These are phyloP conservation scores for Uronychia setigera DNA, from an alignment of 73 alveolate species.

Conservation along the genomic window DNA sequence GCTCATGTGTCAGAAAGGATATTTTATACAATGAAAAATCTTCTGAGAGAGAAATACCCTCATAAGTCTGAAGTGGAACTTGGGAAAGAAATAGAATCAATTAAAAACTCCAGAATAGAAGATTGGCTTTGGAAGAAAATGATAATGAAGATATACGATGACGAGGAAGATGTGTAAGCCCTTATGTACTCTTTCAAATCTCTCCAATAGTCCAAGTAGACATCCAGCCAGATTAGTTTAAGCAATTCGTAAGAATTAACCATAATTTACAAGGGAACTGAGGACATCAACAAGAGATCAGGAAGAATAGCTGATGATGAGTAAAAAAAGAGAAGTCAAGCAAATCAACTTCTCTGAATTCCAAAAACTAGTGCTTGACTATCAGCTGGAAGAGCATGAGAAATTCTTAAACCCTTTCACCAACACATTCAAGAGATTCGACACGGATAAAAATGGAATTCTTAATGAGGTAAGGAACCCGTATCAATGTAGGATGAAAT, in stretches of 20 bases:
- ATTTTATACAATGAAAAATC: constrained; percentile 65
- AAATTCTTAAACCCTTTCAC: constrained; percentile 66
- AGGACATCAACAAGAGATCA: constrained; percentile 44
- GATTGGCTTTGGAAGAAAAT: constrained; percentile 47
- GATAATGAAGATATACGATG: constrained; percentile 36
- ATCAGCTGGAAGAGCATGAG: constrained; percentile 65
- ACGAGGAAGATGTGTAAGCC: constrained; percentile 41
- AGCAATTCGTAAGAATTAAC: neutral
- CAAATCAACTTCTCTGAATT: constrained; percentile 31
- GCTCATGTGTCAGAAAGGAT: constrained; percentile 82
- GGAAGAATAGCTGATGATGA: constrained; percentile 11
- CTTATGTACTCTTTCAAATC: constrained; percentile 8
- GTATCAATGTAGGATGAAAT: neutral
- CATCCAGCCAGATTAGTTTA: neutral
- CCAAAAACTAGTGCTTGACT: constrained; percentile 66
- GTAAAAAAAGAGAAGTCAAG: constrained; percentile 14
- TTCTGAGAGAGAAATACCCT: constrained; percentile 79
- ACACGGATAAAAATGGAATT: constrained; percentile 71
- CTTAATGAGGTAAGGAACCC: constrained; percentile 2
- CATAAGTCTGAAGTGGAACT: constrained; percentile 77
- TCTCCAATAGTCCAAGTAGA: neutral
- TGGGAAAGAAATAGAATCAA: constrained; percentile 56
- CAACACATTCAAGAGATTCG: constrained; percentile 57
- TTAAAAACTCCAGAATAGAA: constrained; percentile 28
- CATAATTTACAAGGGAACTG: constrained; percentile 10